Conservation (phyloP, 805 yeast genomes). For the Wickerhamomyces hampshirensis region DNA sequence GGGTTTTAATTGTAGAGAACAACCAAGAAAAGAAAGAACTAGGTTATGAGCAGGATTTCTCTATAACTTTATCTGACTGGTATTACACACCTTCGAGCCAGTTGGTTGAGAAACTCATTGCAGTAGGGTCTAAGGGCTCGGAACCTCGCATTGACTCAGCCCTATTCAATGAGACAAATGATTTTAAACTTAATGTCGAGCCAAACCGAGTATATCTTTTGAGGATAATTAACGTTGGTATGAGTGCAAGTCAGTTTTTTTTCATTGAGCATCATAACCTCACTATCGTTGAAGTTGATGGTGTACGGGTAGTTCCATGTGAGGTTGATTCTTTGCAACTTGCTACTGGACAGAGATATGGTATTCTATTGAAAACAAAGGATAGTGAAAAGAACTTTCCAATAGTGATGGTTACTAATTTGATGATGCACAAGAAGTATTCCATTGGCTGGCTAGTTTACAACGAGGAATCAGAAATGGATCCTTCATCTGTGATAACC, state of each 20-base stretch:
- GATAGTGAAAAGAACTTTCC: conserved; percentile 38
- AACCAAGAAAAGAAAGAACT: conserved; percentile 20
- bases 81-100: conserved; percentile 38
- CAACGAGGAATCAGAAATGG: conserved; percentile 31
- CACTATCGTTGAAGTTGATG: conserved; percentile 56
- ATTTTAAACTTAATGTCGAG: conserved; percentile 39
- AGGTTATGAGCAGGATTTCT: conserved; percentile 42
- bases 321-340: conserved; percentile 43
- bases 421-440: conserved; percentile 58
- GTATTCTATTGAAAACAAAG: conserved; percentile 44
- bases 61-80: conserved; percentile 42
- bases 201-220: conserved; percentile 42
- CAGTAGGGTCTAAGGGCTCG: conserved; percentile 37
- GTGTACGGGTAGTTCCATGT: conserved; percentile 47
- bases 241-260: conserved; percentile 52
- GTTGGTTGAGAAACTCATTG: conserved; percentile 33
- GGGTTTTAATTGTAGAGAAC: conserved; percentile 36
- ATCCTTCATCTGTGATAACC: conserved; percentile 36
- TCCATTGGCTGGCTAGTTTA: conserved; percentile 56
- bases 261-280: conserved; percentile 49
- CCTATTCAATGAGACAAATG: conserved; percentile 42
- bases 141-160: conserved; percentile 45
- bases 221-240: conserved; percentile 50
- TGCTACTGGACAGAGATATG: conserved; percentile 76
- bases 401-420: conserved; percentile 54